Base-by-base conservation (phyloP, 1,284 basidiomycete genomes). In the Puccinia polysora region DNA sequence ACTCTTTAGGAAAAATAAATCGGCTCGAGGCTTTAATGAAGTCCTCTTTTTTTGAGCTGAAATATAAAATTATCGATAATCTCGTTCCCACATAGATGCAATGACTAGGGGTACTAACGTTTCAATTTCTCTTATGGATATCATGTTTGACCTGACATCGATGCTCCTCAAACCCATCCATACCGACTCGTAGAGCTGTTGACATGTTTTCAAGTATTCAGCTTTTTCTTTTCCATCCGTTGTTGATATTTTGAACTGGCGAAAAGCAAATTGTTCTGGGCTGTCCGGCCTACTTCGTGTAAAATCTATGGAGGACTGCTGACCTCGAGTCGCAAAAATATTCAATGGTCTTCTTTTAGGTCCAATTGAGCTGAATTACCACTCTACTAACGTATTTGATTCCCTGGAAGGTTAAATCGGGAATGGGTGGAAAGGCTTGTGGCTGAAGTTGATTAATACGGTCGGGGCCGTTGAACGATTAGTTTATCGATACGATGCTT, bases 281-380 rank as follows among this genome's bases (percentile, higher is more conserved):
- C 38, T 10, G 59, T 38, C 47, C 32, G 25, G 20, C 12, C 1
- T 47, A 32, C 47, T 43, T 28, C 7, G 43, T 4, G 20, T 32
- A 20, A 40, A 62, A 62, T 62, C 59, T 25, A 62, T 62, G 6
- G 59, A 47, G 8, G 59, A 62, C 59, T 58, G 30, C 34, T 58
- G n/a, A 58, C n/a, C 25, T 6, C 7, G 30, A 53, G 38, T 30
- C 28, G 30, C 4, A 32, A 34, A 34, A n/a, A 32, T 15, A 36
- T 58, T 23, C 2, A 34, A 34, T 30, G 7, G 28, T 34, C 30
- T 12, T 4, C 14, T 23, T 6, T 23, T 3, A 34, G 12, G 6
- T 6, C 53, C 7, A 2, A 20, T 28, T 6, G 7, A 52, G 30
- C 20, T 25, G 10, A 25, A 52, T 52, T 52, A 32, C 8, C 18